Percentiles rank a stretch among this genome's conserved stretches.
Evolutionary conservation across 2,329 filamentous ascomycete genomes (phyloP).

Genomic region (Didymosphaeria variabile): DNA sequence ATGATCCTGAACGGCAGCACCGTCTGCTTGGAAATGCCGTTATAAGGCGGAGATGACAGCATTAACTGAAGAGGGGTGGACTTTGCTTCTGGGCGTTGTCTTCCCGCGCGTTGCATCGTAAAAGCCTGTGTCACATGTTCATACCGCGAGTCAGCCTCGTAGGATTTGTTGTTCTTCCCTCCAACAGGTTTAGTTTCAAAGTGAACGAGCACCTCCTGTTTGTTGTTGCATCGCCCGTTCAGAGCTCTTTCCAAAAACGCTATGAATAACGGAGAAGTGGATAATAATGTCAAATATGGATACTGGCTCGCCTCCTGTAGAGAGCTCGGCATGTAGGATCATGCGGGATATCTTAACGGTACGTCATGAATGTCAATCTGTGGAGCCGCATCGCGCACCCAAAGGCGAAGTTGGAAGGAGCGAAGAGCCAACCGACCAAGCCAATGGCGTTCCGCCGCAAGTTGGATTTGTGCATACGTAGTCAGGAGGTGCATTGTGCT

Average conservation of each 20-base stretch:
- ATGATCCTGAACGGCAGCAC: not conserved
- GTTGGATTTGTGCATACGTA: not conserved
- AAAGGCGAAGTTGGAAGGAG: not conserved
- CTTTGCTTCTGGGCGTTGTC: not conserved
- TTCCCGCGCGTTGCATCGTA: not conserved
- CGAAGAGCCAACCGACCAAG: conserved; percentile 6
- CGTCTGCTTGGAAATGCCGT: not conserved
- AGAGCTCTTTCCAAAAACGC: too few species aligned
- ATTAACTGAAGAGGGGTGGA: not conserved
- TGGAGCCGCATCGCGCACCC: not conserved
- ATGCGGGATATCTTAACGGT: not conserved
- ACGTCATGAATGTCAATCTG: not conserved
- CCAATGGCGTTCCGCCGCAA: not conserved
- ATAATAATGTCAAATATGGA: not conserved
- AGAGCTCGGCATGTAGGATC: not conserved
- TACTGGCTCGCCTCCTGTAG: not conserved
- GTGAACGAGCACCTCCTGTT: not conserved
- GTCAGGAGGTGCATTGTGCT: not conserved
- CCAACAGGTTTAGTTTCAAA: conserved; percentile 2
- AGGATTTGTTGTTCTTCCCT: conserved; percentile 4
- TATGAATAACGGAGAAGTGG: not conserved
- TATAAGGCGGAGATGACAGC: not conserved
- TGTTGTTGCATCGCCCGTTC: not conserved
- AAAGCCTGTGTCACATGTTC: not conserved
- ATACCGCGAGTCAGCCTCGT: not conserved